Base-by-base conservation (phyloP, 805 yeast species). In the Alloascoidea africana region DNA sequence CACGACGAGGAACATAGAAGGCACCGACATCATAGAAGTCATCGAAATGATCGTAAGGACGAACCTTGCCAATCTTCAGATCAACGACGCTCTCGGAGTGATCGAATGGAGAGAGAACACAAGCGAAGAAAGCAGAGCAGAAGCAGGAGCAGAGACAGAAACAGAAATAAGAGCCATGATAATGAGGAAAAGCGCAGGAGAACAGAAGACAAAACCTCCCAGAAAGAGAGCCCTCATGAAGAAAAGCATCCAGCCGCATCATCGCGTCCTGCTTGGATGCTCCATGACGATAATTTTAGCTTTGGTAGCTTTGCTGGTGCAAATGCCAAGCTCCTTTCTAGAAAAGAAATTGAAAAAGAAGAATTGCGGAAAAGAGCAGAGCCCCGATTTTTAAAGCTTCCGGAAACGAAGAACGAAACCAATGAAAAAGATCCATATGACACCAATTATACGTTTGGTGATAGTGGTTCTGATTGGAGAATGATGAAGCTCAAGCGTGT, bases 381-480 rank as follows among this genome's bases (percentile, higher is more conserved):
- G n/a, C 30, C 30, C n/a, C 8, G 30, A 23, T 8, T 8, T 8
- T 8, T 23, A 8, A 23, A 23, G n/a, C 30, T 23, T 8, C 13
- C 8, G 13, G n/a, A 8, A 23, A 8, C 8, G 30, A 8, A 23
- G 30, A 23, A 23, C n/a, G 30, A 23, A 8, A 8, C 8, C 8
- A 23, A 23, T 8, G 30, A 23, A 23, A 23, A 23, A 23, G n/a
- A 23, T n/a, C 8, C 8, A 8, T 23, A 8, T 8, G 30, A 23
- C n/a, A 23, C n/a, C n/a, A 23, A 15, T 18, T 60, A 55, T 42
- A 50, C 46, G 18, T 60, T 58, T 50, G 65, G 65, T 1, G 65
- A 60, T 42, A 30, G 49, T 15, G 65, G 63, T 2, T 52, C 59
- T 1, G 44, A 40, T n/a, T 60, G 65, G 65, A 41, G 63, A 32